Conservation (phyloP, 2,329 filamentous ascomycete genomes). For the Arthrobotrys entomopaga region DNA sequence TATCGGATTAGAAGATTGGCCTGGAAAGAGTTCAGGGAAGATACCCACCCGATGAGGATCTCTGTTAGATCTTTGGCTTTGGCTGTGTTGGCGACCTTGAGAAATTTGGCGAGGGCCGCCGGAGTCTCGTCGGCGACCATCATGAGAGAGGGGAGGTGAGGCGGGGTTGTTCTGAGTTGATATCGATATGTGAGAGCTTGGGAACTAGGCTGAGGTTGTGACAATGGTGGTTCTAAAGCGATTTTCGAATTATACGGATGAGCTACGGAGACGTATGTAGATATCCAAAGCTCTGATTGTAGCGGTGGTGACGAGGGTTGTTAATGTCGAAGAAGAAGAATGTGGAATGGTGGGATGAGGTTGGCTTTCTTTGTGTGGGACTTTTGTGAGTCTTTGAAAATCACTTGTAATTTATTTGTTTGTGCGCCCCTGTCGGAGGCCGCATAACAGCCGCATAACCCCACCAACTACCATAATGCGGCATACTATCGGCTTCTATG, state of each 20-base stretch:
- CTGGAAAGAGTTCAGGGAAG: neutral
- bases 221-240: no score
- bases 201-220: neutral
- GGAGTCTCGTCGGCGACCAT: conserved; percentile 42
- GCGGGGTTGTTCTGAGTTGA: neutral
- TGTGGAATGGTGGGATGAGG: conserved; percentile 1
- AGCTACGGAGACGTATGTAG: no score
- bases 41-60: conserved; percentile 36
- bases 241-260: no score
- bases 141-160: conserved; percentile 10
- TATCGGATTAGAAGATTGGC: conserved; percentile 44
- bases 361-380: neutral
- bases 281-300: no score
- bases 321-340: no score
- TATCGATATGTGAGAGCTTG: neutral
- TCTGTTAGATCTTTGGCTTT: conserved; percentile 43
- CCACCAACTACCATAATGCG: conserved; percentile 5
- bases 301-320: no score
- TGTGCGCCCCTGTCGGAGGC: conserved; percentile 4
- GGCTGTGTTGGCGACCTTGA: conserved; percentile 34
- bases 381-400: conserved; percentile 7
- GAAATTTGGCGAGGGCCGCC: conserved; percentile 39
- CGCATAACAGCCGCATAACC: conserved; percentile 4
- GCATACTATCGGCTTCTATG: neutral
- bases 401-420: neutral